Evolutionary conservation across 2,329 filamentous ascomycete genomes (phyloP).

Genomic region (Aspergillus arachidicola): DNA sequence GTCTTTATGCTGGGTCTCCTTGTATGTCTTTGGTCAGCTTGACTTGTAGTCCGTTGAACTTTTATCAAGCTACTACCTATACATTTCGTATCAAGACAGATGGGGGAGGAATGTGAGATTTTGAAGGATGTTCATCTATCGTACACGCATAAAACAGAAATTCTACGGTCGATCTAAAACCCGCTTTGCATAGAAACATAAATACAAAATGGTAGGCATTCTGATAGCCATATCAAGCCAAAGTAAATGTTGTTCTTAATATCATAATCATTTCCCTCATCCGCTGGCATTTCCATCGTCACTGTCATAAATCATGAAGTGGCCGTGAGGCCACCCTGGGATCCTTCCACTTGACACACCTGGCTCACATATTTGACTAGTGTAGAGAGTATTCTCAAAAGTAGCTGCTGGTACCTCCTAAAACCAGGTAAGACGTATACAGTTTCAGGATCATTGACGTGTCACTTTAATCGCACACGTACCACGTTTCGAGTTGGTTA

Average conservation of each 20-base stretch:
- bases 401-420: not conserved
- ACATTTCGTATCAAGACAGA: too few relatives aligned
- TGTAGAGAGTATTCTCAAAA: not conserved
- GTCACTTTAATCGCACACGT: not conserved
- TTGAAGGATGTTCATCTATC: too few relatives aligned
- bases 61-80: too few relatives aligned
- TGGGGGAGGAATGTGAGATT: too few relatives aligned
- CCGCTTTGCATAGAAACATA: not conserved
- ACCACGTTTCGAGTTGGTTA: not conserved
- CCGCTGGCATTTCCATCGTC: not conserved
- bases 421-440: not conserved
- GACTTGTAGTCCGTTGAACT: too few relatives aligned
- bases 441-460: not conserved
- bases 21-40: too few relatives aligned
- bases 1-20: too few relatives aligned
- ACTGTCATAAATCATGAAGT: slow-evolving; percentile 3
- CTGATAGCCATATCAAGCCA: not conserved
- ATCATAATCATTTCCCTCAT: not conserved
- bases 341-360: not conserved
- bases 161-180: not conserved
- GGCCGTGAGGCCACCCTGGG: not conserved
- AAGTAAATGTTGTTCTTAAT: not conserved
- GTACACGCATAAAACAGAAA: not conserved
- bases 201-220: not conserved
- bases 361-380: not conserved